Base-by-base conservation (phyloP, 257 asterid species). In the Nyctanthes arbortristis region DNA sequence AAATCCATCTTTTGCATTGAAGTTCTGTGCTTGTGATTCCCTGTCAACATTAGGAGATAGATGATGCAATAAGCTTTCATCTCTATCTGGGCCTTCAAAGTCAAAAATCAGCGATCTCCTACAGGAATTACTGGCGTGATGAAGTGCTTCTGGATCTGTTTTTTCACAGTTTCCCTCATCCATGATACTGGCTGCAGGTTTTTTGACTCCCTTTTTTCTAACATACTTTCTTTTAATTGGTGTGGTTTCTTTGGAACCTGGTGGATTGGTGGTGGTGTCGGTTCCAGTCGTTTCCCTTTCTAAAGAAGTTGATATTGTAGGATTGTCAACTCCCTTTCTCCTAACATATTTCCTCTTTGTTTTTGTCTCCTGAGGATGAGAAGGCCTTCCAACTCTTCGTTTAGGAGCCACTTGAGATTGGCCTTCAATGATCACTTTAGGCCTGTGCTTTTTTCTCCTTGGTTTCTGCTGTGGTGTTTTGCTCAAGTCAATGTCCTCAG, bases 391-490 rank as follows among this genome's bases (percentile, higher is more conserved):
- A 5, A 75, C 79, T 64, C 80, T 77, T 70, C 81, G 72, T 62
- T 61, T 84, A 14, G 79, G 83, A 70, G 87, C 68, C 54, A 63
- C 79, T 68, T 82, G 86, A 68, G 79, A 66, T 75, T 85, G 36
- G 66, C 88, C 90, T 79, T 89, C 99, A 58, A 69, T 70, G 31
- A 94, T 76, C 58, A 94, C 99, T 75, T 89, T 94, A 55, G 99
- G 99, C 85, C 97, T 88, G 85, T 94, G 96, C 71, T 86, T 94
- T 77, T 73, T 91, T 77, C 87, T 80, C 76, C 95, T 89, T 45
- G 87, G 72, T 79, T 84, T 94, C 72, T 65, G 87, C 66, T 77
- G 91, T 45, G 93, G 91, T 66, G 99, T 85, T 75, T 77, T 85
- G 71, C 45, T 78, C 73, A 78, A 59, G 71, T 84, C 87, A 66